These are phyloP conservation scores for Babjeviella inositovora DNA, from an alignment of 805 yeast genomes.

Conservation along the genomic window DNA sequence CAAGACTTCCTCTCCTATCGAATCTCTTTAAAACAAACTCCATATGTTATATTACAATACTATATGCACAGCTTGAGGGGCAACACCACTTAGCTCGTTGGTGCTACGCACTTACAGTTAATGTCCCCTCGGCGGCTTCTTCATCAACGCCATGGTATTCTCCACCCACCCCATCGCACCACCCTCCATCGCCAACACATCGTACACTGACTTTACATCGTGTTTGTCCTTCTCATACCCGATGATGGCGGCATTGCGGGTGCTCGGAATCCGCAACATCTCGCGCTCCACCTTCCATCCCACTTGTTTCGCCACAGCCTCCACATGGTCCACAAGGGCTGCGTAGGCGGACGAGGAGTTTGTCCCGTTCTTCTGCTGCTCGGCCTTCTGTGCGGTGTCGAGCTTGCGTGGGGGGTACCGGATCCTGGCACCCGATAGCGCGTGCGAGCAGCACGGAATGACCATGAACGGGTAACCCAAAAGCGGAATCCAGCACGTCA, in stretches of 20 bases:
- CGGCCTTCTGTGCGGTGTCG: constrained; percentile 1
- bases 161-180: constrained; percentile 90
- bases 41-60: neutral
- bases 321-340: constrained; percentile 75
- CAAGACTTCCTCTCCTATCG: no score
- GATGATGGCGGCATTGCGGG: constrained; percentile 81
- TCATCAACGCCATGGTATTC: constrained; percentile 56
- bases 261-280: constrained; percentile 84
- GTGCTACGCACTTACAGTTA: no score
- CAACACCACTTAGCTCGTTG: neutral
- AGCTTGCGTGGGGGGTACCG: constrained; percentile 38
- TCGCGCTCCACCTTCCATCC: constrained; percentile 86
- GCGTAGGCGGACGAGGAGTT: constrained; percentile 54
- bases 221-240: constrained; percentile 31
- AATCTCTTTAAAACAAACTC: no score
- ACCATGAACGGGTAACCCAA: constrained; percentile 79
- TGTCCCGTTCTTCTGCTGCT: constrained; percentile 3
- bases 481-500: constrained; percentile 91
- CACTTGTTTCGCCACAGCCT: constrained; percentile 39
- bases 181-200: constrained; percentile 60
- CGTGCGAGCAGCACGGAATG: constrained; percentile 91
- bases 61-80: neutral
- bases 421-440: constrained; percentile 57
- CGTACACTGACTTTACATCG: constrained; percentile 25
- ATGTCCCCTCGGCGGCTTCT: constrained; percentile 60